Base-by-base conservation (phyloP, 2,329 filamentous ascomycete genomes). In the Fusarium proliferatum region DNA sequence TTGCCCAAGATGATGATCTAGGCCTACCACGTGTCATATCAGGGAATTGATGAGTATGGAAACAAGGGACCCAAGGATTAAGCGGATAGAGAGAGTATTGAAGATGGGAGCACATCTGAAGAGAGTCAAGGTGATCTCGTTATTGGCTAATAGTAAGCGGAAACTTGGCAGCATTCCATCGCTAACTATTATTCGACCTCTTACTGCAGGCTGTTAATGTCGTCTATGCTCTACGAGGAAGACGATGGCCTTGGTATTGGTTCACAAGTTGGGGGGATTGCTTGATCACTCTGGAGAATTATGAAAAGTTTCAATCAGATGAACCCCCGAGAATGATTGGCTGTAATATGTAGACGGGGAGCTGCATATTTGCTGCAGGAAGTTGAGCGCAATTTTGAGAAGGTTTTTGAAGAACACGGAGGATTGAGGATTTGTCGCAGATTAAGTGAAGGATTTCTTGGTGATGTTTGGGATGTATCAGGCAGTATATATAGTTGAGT, bases 341-440 rank as follows among this genome's bases (percentile, higher is more conserved):
- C 11, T 34, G 13, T 56, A 15, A 28, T 28, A 19, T 16, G 36
- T 38, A 23, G 33, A 30, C 28, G 16, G 38, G 57, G 42, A 62
- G 26, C 33, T 63, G 42, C 42, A 55, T 30, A 42, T 13, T 13
- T 33, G 42, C 42, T 49, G 33, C 23, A 43, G 39, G 62, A 68
- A 28, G 21, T 38, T 38, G 51, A 57, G 70, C 43, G 66, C 49
- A 38, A 41, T n/a, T 73, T 73, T 73, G 71, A 73, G 70, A 73
- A 70, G 65, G 69, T 66, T 73, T 43, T 38, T 42, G 26, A 36
- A n/a, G 30, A 30, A 36, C 6, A 26, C 9, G 43, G 39, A 61
- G 65, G 65, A 68, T 62, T n/a, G 10, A 36, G 48, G 34, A 62
- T 46, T 38, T 53, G 55, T 62, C 42, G 12, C 38, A 19, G 19